These are phyloP conservation scores for Beauveria medogensis DNA, from an alignment of 2,329 filamentous ascomycete genomes.

Conservation along the genomic window DNA sequence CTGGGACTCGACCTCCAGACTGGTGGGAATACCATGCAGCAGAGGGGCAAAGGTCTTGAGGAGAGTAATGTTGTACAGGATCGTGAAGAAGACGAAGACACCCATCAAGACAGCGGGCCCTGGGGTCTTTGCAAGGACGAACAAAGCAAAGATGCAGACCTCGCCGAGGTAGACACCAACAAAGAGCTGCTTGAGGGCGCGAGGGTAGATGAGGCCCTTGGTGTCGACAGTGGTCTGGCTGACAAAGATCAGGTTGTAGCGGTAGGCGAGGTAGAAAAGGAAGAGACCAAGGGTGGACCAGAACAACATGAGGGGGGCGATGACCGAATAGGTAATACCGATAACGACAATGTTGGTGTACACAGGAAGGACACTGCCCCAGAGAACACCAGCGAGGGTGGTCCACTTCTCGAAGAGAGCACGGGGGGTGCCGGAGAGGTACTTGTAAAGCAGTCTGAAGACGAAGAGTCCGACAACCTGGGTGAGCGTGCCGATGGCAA, in stretches of 20 bases:
- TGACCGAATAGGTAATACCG: constrained; percentile 70
- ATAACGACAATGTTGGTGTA: constrained; percentile 69
- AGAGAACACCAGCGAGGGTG: constrained; percentile 58
- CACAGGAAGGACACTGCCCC: constrained; percentile 69
- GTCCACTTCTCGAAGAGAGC: constrained; percentile 71
- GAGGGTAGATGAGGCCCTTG: constrained; percentile 79
- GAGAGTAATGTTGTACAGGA: constrained; percentile 68
- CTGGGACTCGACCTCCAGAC: constrained; percentile 35
- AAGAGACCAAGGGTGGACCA: constrained; percentile 71
- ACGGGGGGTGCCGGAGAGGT: constrained; percentile 68
- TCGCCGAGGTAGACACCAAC: constrained; percentile 74
- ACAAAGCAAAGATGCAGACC: constrained; percentile 73
- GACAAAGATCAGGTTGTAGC: constrained; percentile 81
- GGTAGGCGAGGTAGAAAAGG: constrained; percentile 76
- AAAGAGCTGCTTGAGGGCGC: constrained; percentile 79
- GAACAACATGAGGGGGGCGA: constrained; percentile 73
- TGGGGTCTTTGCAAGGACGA: constrained; percentile 57
- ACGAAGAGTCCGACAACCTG: constrained; percentile 60
- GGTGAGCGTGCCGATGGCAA: constrained; percentile 65
- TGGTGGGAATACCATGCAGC: constrained; percentile 62
- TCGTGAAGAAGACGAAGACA: constrained; percentile 65
- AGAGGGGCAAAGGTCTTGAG: constrained; percentile 63
- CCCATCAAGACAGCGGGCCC: constrained; percentile 71
- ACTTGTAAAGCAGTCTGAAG: constrained; percentile 58
- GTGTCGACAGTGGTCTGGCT: constrained; percentile 75